Percentiles rank a stretch among this genome's conserved stretches.
phyloP scores from a whole-genome alignment of 805 yeast genomes.

The Saccharomycopsis sp. region DNA sequence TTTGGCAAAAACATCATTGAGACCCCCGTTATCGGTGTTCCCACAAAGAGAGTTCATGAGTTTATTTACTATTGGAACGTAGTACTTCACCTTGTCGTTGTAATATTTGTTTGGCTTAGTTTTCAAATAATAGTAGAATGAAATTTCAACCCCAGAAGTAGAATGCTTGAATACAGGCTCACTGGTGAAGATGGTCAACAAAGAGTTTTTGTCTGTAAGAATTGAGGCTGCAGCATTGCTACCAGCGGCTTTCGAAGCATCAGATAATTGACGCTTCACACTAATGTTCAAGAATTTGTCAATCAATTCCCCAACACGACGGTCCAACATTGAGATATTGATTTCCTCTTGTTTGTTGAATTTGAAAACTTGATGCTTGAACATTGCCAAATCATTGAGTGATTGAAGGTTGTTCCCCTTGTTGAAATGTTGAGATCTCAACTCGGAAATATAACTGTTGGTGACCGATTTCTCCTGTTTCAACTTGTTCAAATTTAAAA shows the following conservation, averaged over 20 bases:
- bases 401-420: slow-evolving; percentile 18
- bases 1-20: slow-evolving; percentile 9
- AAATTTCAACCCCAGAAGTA: slow-evolving; percentile 13
- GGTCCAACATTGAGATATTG: slow-evolving; percentile 16
- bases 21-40: slow-evolving; percentile 2
- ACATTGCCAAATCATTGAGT: slow-evolving; percentile 13
- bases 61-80: slow-evolving; percentile 14
- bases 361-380: slow-evolving; percentile 17
- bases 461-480: slow-evolving; percentile 6
- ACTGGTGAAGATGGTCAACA: slow-evolving; percentile 14
- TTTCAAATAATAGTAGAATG: slow-evolving; percentile 14
- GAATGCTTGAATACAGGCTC: slow-evolving; percentile 15
- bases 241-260: neutral
- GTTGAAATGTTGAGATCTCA: slow-evolving; percentile 9
- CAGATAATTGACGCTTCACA: neutral
- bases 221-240: neutral
- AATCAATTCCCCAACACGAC: slow-evolving; percentile 12
- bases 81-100: slow-evolving; percentile 12
- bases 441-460: slow-evolving; percentile 6
- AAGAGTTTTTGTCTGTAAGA: slow-evolving; percentile 6
- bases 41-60: slow-evolving; percentile 11
- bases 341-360: slow-evolving; percentile 17
- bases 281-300: slow-evolving; percentile 13
- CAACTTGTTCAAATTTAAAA: slow-evolving; percentile 12
- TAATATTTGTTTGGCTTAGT: slow-evolving; percentile 5